Percentiles rank a stretch among this genome's conserved stretches.
Conservation (phyloP, 1,284 basidiomycete genomes). For the Anthracocystis panici-leucophaei region DNA sequence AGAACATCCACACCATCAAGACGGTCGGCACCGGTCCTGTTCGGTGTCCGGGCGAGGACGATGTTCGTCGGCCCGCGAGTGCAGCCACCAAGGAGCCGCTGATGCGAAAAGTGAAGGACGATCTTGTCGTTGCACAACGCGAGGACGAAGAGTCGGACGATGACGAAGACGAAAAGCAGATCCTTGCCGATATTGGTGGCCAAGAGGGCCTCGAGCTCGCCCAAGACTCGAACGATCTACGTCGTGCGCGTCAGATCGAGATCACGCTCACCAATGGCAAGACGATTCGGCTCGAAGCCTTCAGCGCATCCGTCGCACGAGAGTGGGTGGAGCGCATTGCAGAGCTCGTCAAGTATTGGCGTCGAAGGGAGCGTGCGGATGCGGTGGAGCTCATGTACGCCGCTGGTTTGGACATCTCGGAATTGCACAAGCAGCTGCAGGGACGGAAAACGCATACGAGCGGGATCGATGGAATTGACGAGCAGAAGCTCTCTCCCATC, state of each 20-base stretch:
- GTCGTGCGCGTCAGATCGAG: slow-evolving; percentile 81
- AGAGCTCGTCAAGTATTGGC: slow-evolving; percentile 81
- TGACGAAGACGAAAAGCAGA: slow-evolving; percentile 67
- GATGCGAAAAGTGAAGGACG: slow-evolving; percentile 28
- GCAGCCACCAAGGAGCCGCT: slow-evolving; percentile 1
- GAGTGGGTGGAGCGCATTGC: slow-evolving; percentile 84
- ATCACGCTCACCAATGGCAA: slow-evolving; percentile 78
- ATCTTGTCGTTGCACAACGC: slow-evolving; percentile 70
- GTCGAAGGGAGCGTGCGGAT: slow-evolving; percentile 77
- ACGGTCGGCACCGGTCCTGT: slow-evolving; percentile 70
- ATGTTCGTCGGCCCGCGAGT: slow-evolving; percentile 18
- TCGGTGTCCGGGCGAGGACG: slow-evolving; percentile 52
- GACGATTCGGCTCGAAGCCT: slow-evolving; percentile 78
- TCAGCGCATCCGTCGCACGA: slow-evolving; percentile 73
- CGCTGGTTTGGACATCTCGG: slow-evolving; percentile 73
- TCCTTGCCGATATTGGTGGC: slow-evolving; percentile 79
- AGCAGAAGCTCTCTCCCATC: slow-evolving; percentile 72
- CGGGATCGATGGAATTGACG: slow-evolving; percentile 23
- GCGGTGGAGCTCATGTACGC: slow-evolving; percentile 82
- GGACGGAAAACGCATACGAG: slow-evolving; percentile 11
- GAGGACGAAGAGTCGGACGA: slow-evolving; percentile 70
- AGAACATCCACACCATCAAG: slow-evolving; percentile 76
- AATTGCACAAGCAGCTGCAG: slow-evolving; percentile 35
- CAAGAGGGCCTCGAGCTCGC: slow-evolving; percentile 73
- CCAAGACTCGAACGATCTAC: slow-evolving; percentile 73